Conservation (phyloP, 2,329 filamentous ascomycete genomes). For the Verticillium klebahnii region DNA sequence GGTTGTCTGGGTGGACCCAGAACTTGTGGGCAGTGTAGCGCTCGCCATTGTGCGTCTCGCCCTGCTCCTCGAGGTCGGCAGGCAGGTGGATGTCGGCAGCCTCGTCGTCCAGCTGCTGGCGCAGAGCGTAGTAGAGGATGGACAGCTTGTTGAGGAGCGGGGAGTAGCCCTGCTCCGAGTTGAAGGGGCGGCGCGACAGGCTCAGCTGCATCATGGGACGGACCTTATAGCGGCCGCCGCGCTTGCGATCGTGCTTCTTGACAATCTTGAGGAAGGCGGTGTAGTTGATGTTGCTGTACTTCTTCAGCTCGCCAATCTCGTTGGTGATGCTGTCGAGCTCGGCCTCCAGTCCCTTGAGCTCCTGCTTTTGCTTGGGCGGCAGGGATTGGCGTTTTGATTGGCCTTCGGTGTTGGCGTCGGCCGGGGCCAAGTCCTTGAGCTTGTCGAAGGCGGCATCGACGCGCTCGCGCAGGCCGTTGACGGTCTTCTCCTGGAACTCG, state of each 20-base stretch:
- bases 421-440: conserved; percentile 75
- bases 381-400: not conserved
- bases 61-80: conserved; percentile 45
- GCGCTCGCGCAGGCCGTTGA: conserved; percentile 50
- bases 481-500: conserved; percentile 78
- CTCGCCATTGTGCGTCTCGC: conserved; percentile 60
- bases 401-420: conserved; percentile 47
- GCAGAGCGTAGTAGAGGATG: conserved; percentile 91
- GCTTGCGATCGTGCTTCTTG: conserved; percentile 97
- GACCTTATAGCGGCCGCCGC: conserved; percentile 81
- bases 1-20: conserved; percentile 94
- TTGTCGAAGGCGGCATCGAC: conserved; percentile 58
- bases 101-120: conserved; percentile 68
- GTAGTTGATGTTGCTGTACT: conserved; percentile 94
- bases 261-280: conserved; percentile 96
- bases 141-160: conserved; percentile 87
- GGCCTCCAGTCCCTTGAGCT: conserved; percentile 65
- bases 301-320: conserved; percentile 89
- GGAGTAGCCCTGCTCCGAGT: conserved; percentile 84
- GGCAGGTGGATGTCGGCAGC: conserved; percentile 28
- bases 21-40: conserved; percentile 87
- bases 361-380: conserved; percentile 37
- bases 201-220: conserved; percentile 88
- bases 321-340: conserved; percentile 86
- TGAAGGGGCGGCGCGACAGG: conserved; percentile 84